phyloP scores from a whole-genome alignment of 768 basidiomycete genomes.

The Coprinopsis strossmayeri region DNA sequence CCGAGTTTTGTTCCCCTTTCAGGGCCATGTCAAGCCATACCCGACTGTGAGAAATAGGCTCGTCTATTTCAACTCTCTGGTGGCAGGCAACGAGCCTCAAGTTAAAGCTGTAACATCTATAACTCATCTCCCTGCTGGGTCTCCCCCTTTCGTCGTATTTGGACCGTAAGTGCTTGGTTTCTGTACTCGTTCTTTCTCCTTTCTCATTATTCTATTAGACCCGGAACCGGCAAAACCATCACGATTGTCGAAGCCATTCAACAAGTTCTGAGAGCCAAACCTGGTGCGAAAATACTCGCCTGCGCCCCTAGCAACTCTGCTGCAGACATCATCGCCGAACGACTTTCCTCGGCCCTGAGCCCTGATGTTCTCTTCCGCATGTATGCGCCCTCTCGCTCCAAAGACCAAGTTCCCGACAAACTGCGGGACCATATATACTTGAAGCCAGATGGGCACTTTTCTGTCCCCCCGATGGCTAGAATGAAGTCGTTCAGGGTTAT shows the following conservation, averaged over 20 bases:
- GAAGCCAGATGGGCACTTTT: constrained; percentile 30
- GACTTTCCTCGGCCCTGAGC: constrained; percentile 26
- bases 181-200: neutral
- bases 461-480: constrained; percentile 29
- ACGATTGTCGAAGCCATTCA: constrained; percentile 54
- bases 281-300: constrained; percentile 41
- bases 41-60: constrained; percentile 8
- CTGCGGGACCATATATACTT: constrained; percentile 31
- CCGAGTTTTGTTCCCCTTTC: constrained; percentile 44
- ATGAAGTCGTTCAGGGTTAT: constrained; percentile 44
- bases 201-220: constrained; percentile 24
- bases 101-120: constrained; percentile 43
- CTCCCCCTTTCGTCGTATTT: constrained; percentile 52
- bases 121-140: constrained; percentile 33
- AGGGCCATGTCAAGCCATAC: constrained; percentile 18
- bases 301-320: constrained; percentile 65
- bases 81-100: constrained; percentile 42
- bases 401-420: constrained; percentile 37
- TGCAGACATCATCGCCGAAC: constrained; percentile 49
- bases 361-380: constrained; percentile 44
- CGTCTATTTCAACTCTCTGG: constrained; percentile 32
- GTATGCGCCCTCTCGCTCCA: constrained; percentile 44
- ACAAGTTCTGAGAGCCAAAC: constrained; percentile 37
- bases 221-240: constrained; percentile 64
- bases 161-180: constrained; percentile 45